Percentiles rank a stretch among this genome's conserved stretches.
Conservation (phyloP, 495 filamentous ascomycete genomes). For the Entonaema liquescens region DNA sequence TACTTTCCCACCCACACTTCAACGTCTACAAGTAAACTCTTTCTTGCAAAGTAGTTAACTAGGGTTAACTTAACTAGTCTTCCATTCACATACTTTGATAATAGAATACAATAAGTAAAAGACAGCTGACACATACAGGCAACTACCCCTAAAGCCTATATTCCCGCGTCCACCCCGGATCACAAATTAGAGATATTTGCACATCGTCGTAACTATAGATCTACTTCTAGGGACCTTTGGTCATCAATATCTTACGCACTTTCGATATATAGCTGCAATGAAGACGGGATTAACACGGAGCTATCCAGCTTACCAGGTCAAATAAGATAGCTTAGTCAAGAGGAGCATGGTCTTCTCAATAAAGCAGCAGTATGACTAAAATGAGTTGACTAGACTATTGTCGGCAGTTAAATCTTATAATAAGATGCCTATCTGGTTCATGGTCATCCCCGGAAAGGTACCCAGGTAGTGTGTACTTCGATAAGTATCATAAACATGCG, state of each 20-base stretch:
- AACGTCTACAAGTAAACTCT: too few relatives aligned
- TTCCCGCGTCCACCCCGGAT: neutral
- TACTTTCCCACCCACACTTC: too few relatives aligned
- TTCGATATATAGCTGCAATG: neutral
- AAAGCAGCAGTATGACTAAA: neutral
- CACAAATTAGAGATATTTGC: neutral
- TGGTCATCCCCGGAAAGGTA: too few relatives aligned
- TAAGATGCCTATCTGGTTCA: neutral
- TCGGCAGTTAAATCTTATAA: neutral
- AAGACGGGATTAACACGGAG: neutral
- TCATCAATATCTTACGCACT: neutral
- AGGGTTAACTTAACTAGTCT: too few relatives aligned
- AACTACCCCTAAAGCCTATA: neutral
- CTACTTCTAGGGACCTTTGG: neutral
- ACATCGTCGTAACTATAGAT: neutral
- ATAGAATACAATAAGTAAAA: neutral
- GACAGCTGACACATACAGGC: neutral
- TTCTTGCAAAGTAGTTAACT: too few relatives aligned
- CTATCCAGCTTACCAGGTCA: neutral
- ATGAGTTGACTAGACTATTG: neutral
- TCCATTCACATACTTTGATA: neutral
- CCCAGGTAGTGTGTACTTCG: neutral
- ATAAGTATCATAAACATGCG: neutral
- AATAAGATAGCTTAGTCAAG: neutral
- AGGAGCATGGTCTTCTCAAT: neutral